Base-by-base conservation (phyloP, 345 rosid genomes). In the Gossypium sturtianum region DNA sequence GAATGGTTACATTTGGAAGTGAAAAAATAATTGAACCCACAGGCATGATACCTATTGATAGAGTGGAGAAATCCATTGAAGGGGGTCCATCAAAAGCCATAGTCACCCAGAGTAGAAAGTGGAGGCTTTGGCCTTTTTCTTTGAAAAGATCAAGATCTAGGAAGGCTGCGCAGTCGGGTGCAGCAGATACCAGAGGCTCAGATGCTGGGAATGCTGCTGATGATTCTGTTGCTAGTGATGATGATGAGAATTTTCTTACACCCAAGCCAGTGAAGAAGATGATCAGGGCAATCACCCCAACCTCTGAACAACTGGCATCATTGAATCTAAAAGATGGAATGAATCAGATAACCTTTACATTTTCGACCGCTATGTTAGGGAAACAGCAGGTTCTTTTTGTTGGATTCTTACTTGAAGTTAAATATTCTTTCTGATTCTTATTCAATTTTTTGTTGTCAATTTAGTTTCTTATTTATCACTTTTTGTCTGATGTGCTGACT, bases 71-170 rank as follows among this genome's bases (percentile, higher is more conserved):
- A 73, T 66, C 79, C 72, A 23, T 75, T 76, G 84, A 67, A 76
- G 90, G 81, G 56, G 78, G 75, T 77, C 77, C 86, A 73, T 80
- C 88, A 63, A 83, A 90, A 71, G 41, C 61, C 64, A 64, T 64
- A 77, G 72, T 79, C 74, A 72, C 84, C 23, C 71, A 75, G 9
- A 74, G 78, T 75, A 96, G 87, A 83, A 86, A 89, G 82, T 93
- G 99, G 98, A 83, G 83, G 73, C 77, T 94, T 75, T 93, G 97
- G 97, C 99, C 99, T 71, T 91, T 95, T 82, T 81, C 88, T 83
- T 82, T 80, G 51, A 82, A 79, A 74, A 79, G 79, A 75, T 80
- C 93, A 58, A 83, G 71, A 51, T 83, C 90, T 13, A 75, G 72
- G 72, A 84, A 74, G 77, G 78, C 45, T 19, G 27, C 53, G 69